Evolutionary conservation across 2,329 filamentous ascomycete genomes (phyloP), one percentile per base, ranked within the genome.

Genomic region (Phialocephala sp.): DNA sequence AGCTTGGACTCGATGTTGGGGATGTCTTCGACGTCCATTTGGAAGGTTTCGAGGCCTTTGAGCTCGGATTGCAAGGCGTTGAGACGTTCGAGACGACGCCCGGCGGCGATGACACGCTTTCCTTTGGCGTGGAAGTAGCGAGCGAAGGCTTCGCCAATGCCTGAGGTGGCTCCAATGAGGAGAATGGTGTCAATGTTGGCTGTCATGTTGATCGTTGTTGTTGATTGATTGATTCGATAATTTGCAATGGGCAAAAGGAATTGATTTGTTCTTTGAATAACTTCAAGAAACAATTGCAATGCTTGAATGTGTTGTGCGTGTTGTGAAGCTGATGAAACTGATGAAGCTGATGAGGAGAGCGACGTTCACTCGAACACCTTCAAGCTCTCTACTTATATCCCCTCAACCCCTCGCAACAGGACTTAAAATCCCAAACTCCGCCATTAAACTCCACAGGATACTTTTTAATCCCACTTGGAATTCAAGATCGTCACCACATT

Each of bases 121-220:
- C 70, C 68, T 27, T 66, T 45, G 27, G 56, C 27, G 52, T 72
- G 61, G 63, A 70, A 69, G 32, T 66, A 66, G 0, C 60, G 63
- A 6, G 72, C 59, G 55, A 72, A 69, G 0, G 66, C 67, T 63
- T 68, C 64, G 0, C 71, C 71, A 12, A 72, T 64, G 24, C 69
- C 68, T 22, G 67, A 72, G 12, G 69, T 71, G 12, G 69, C 77
- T 8, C 77, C 77, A 8, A 78, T 69, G 55, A 79, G 71, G 36
- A 78, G 73, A 45, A 74, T 72, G 14, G 67, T 72, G 55, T 65
- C 67, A 24, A 74, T 74, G 58, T 67, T 70, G 43, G 70, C 66
- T 22, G 73, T 64, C 70, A 67, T 72, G 43, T 69, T 72, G 59
- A 32, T 14, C 15, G 41, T 61, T 32, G 58, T 27, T n/a, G 43